These are phyloP conservation scores for Amaranthus palmeri DNA, from an alignment of 148 eudicot species.

Conservation along the genomic window DNA sequence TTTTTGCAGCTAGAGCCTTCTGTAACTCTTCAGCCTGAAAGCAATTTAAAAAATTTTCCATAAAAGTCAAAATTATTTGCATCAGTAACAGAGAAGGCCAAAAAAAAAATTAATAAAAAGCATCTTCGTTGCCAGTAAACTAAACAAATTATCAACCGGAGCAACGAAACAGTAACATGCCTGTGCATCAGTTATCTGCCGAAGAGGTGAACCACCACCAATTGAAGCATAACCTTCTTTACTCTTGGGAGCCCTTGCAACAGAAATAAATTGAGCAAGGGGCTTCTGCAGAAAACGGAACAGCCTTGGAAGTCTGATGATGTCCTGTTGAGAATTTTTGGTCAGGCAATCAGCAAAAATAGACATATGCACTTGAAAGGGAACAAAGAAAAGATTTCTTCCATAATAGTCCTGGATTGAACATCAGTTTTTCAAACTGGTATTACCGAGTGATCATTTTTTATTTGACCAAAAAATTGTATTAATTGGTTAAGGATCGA, in stretches of 20 bases:
- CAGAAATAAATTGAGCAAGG: conserved; percentile 87
- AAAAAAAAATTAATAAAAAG: not conserved
- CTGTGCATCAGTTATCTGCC: conserved; percentile 94
- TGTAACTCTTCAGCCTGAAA: conserved; percentile 79
- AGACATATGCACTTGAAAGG: not conserved
- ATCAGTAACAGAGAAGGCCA: not conserved
- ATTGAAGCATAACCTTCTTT: conserved; percentile 99
- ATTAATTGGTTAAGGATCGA: no score
- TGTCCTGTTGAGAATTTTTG: conserved; percentile 58
- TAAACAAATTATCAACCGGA: not conserved
- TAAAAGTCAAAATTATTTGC: conserved; percentile 4
- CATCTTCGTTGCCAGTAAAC: not conserved
- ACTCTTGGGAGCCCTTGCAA: conserved; percentile 93
- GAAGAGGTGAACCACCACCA: conserved; percentile 99
- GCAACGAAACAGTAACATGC: conserved; percentile 33
- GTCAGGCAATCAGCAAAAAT: conserved; percentile 28
- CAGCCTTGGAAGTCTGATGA: conserved; percentile 86
- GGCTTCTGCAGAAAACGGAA: conserved; percentile 95
- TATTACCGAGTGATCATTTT: not conserved
- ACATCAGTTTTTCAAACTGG: not conserved
- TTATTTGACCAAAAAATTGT: no score
- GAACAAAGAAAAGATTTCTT: not conserved
- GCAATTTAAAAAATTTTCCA: not conserved
- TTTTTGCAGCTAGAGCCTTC: conserved; percentile 66
- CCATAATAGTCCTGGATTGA: not conserved